Conservation (phyloP, 768 basidiomycete species). For the Clitopilus passeckerianus region DNA sequence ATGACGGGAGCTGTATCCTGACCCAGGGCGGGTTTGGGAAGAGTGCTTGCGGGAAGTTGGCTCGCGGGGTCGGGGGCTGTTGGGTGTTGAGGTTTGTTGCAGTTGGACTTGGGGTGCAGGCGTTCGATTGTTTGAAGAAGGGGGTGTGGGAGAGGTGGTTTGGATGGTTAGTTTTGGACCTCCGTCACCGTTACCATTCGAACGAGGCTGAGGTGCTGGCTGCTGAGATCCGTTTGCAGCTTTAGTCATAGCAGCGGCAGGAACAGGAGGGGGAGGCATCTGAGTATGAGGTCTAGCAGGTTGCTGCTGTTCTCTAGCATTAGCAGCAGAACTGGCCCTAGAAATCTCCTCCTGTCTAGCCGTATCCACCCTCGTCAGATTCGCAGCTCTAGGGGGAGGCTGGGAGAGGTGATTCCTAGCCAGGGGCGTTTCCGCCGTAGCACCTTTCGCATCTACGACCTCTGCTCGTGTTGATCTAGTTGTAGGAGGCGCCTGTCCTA, state of each 20-base stretch:
- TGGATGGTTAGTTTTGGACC: background rate
- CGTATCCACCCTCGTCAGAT: background rate
- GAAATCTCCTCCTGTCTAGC: background rate
- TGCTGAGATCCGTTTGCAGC: background rate
- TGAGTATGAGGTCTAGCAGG: background rate
- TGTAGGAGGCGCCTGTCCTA: background rate
- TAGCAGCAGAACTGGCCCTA: background rate
- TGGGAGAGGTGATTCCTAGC: background rate
- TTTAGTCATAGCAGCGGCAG: background rate
- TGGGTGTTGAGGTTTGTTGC: background rate
- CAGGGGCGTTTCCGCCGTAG: background rate
- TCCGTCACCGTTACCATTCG: background rate
- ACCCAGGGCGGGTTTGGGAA: background rate
- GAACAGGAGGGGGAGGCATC: background rate
- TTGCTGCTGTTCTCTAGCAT: background rate
- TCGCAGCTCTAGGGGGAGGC: background rate
- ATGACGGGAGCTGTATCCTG: background rate
- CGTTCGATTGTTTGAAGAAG: background rate
- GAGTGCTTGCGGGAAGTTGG: constrained; percentile 9
- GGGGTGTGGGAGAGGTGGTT: background rate
- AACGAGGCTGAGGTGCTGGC: background rate
- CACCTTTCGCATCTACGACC: background rate
- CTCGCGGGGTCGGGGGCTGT: constrained; percentile 16
- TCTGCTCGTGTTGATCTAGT: background rate
- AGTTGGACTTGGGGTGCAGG: background rate